phyloP scores from a whole-genome alignment of 768 basidiomycete species.

The Floccularia luteovirens region DNA sequence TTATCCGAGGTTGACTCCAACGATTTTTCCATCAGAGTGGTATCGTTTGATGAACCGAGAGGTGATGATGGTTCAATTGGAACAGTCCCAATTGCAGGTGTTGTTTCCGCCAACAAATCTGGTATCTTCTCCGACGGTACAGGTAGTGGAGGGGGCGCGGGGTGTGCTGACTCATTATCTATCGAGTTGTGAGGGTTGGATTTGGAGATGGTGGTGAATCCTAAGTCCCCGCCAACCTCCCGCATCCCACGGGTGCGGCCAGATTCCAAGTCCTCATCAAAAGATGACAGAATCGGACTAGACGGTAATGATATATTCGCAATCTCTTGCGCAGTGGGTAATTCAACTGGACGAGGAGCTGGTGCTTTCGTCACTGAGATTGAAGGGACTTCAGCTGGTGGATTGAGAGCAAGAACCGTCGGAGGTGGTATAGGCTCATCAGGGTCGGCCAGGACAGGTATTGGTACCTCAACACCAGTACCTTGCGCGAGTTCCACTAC shows the following conservation, averaged over 20 bases:
- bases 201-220: conserved; percentile 11
- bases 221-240: conserved; percentile 17
- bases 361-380: conserved; percentile 67
- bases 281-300: conserved; percentile 32
- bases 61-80: conserved; percentile 29
- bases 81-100: conserved; percentile 24
- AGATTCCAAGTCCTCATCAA: conserved; percentile 41
- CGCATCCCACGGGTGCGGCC: conserved; percentile 34
- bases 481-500: conserved; percentile 26
- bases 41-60: conserved; percentile 7
- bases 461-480: conserved; percentile 49
- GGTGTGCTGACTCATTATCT: neutral
- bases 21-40: neutral
- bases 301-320: conserved; percentile 33
- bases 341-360: conserved; percentile 58
- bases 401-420: conserved; percentile 12
- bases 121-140: conserved; percentile 16
- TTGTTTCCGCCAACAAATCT: conserved; percentile 42
- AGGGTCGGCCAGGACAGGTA: conserved; percentile 47
- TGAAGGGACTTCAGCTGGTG: conserved; percentile 31
- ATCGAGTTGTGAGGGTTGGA: neutral
- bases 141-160: neutral
- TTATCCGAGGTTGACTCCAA: neutral
- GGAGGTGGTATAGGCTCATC: conserved; percentile 27
- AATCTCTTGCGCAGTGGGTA: conserved; percentile 62